Conservation (phyloP, 2,329 filamentous ascomycete genomes). For the Alternaria alternata region DNA sequence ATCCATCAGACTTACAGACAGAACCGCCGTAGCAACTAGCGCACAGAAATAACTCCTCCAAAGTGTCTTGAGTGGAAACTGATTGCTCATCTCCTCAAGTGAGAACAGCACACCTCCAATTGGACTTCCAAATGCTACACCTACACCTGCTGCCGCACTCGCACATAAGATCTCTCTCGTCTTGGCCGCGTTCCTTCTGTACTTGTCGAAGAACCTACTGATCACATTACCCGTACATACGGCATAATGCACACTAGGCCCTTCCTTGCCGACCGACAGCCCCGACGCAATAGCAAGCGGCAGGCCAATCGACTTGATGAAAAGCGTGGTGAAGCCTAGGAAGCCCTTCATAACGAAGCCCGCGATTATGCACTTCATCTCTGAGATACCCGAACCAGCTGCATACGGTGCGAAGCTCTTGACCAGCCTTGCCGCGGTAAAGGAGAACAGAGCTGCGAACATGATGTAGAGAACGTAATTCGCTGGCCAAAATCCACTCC, state of each 20-base stretch:
- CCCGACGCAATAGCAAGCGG: constrained; percentile 94
- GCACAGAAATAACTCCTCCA: constrained; percentile 99
- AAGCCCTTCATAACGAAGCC: constrained; percentile 99
- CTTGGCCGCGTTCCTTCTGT: constrained; percentile 89
- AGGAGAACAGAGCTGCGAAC: constrained; percentile 84
- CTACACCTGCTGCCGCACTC: constrained; percentile 92
- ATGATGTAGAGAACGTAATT: constrained; percentile 91
- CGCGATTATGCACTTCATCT: constrained; percentile 99
- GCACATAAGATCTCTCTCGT: constrained; percentile 94
- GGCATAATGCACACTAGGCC: constrained; percentile 97
- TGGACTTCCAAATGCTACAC: constrained; percentile 94
- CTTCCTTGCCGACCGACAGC: constrained; percentile 94
- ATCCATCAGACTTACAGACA: constrained; percentile 65
- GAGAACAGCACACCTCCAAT: constrained; percentile 98
- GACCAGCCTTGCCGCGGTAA: constrained; percentile 82
- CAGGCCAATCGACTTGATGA: constrained; percentile 92
- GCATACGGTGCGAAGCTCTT: constrained; percentile 94
- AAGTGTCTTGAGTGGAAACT: constrained; percentile 96
- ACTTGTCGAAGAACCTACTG: constrained; percentile 90
- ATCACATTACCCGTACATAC: constrained; percentile 98
- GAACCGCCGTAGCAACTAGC: constrained; percentile 88
- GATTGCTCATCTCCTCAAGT: constrained; percentile 95
- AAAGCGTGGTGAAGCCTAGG: constrained; percentile 85
- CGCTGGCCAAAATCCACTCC: constrained; percentile 78
- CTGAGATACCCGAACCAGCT: constrained; percentile 94